Percentiles rank a stretch among this genome's conserved stretches.
These are phyloP conservation scores for Corylus americana DNA, from an alignment of 306 rosid genomes.

Conservation along the genomic window DNA sequence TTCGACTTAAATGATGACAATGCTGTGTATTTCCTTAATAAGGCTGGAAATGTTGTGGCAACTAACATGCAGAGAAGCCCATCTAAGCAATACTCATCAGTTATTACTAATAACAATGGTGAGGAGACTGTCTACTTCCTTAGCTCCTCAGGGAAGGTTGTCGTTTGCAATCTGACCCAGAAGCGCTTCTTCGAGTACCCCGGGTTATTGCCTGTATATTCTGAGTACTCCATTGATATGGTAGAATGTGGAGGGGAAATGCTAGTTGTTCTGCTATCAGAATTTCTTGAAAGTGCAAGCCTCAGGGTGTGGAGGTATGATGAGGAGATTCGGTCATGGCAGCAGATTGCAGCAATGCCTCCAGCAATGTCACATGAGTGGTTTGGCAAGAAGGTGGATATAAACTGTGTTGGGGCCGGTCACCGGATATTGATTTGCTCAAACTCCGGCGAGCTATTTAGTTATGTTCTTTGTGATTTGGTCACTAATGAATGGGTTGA, in stretches of 20 bases:
- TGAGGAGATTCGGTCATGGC: constrained; percentile 63
- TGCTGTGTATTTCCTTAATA: constrained; percentile 84
- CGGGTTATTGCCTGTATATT: constrained; percentile 70
- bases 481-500: constrained; percentile 64
- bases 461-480: constrained; percentile 64
- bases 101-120: constrained; percentile 53
- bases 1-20: constrained; percentile 58
- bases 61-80: constrained; percentile 95
- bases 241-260: constrained; percentile 77
- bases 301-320: constrained; percentile 76
- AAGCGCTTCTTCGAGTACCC: constrained; percentile 73
- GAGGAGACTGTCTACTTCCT: constrained; percentile 70
- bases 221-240: constrained; percentile 84
- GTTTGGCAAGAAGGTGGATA: constrained; percentile 88
- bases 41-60: constrained; percentile 83
- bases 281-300: constrained; percentile 76
- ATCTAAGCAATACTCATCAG: constrained; percentile 85
- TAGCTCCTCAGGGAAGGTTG: constrained; percentile 70
- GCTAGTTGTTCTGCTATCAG: constrained; percentile 79
- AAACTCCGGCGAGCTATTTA: constrained; percentile 60
- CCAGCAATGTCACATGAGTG: constrained; percentile 86
- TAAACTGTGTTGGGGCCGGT: constrained; percentile 87
- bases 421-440: constrained; percentile 67
- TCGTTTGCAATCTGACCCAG: constrained; percentile 66
- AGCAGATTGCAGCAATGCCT: constrained; percentile 82